phyloP scores from a whole-genome alignment of 352 stramenopile species.

The Pythium chondricola region DNA sequence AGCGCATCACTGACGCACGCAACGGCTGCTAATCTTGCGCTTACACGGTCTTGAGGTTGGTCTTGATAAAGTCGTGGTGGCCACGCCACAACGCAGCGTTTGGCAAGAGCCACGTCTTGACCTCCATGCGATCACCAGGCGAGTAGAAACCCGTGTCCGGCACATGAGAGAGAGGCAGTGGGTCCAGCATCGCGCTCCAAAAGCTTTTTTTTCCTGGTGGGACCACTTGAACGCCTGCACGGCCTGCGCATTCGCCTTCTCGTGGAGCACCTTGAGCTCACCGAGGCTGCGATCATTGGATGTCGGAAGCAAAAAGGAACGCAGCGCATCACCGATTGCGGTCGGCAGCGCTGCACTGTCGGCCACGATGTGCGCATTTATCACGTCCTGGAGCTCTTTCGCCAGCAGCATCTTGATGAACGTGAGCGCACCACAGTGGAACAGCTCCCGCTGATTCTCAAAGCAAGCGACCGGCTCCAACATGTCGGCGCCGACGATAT shows the following conservation, averaged over 20 bases:
- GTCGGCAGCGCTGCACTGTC: background rate
- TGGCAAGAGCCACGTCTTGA: slow-evolving; percentile 10
- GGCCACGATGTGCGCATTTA: background rate
- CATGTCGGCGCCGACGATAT: too few species aligned
- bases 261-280: slow-evolving; percentile 4
- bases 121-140: slow-evolving; percentile 7
- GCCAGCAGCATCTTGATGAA: slow-evolving; percentile 7
- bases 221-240: background rate
- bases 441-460: too few species aligned
- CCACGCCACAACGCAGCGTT: slow-evolving; percentile 6
- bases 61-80: slow-evolving; percentile 1
- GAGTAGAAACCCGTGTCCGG: slow-evolving; percentile 2
- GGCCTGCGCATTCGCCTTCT: background rate
- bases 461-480: too few species aligned
- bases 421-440: background rate
- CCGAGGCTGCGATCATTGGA: background rate
- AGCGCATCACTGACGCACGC: too few species aligned
- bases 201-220: slow-evolving; percentile 1
- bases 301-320: background rate
- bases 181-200: slow-evolving; percentile 2
- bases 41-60: slow-evolving; percentile 4
- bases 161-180: slow-evolving; percentile 1
- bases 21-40: too few species aligned
- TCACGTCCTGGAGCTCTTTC: background rate
- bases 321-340: background rate